Base-by-base conservation (phyloP, 2,329 filamentous ascomycete species). In the Fusarium abutilonis region DNA sequence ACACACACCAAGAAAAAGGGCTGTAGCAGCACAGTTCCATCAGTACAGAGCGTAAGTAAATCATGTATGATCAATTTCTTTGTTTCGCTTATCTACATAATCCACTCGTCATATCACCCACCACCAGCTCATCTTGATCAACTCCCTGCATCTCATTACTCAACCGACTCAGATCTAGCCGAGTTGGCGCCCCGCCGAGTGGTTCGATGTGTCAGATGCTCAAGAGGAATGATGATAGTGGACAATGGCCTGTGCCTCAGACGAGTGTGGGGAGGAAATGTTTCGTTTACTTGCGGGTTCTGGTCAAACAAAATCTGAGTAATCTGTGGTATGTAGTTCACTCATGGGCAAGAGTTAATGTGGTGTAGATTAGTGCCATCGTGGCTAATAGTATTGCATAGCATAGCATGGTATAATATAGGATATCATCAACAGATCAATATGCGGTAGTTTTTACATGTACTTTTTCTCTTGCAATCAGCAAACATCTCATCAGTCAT, bases 351-450 rank as follows among this genome's bases (percentile, higher is more conserved):
- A 13, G 9, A 14, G n/a, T 5, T 11, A 31, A 29, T 6, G 34
- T 36, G 10, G 41, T 11, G 28, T 48, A 40, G 42, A 55, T 60
- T 39, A 55, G 43, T 9, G 43, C 56, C 56, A 60, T 60, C 8
- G 42, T 60, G 39, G 39, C 23, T 19, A 36, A 29, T 10, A 49
- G 55, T 35, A 31, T 48, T 54, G 29, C 53, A 59, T 59, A 59
- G 54, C 40, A 59, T 59, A 19, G 11, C 45, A 42, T 57, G 44
- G 45, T 42, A 44, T 56, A 59, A 40, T 52, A 58, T 58, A 46
- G 54, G 46, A 59, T 47, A 53, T 58, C 45, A 51, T 55, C 26
- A 28, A 56, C 43, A 57, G n/a, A 50, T 40, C 40, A 39, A 52
- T 41, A 60, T 17, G 31, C 54, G 21, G 9, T 28, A 43, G 19